Base-by-base conservation (phyloP, 352 stramenopile genomes). In the Thalassiosira delicatula region DNA sequence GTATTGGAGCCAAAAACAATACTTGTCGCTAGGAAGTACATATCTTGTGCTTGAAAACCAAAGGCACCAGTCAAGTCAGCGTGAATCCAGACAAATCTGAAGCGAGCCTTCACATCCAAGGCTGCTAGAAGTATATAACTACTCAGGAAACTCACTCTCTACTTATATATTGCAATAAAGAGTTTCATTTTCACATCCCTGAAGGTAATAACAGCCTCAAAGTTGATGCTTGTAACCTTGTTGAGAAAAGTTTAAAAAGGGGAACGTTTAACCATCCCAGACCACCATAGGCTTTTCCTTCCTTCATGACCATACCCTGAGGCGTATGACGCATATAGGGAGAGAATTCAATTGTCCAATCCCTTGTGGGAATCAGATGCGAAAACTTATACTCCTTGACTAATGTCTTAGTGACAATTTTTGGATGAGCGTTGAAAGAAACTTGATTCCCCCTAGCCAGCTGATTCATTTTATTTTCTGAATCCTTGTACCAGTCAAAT, bases 1-100 rank as follows among this genome's bases (percentile, higher is more conserved):
- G 32, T 42, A 25, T 35, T 70, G 0, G 25, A 66, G 2, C 73
- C 80, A 69, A 87, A 87, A 0, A 87, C 73, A 68, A 81, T 87
- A 8, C 40, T 51, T 0, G 51, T 87, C 9, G 69, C 19, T 0
- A 77, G 0, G 29, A 14, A 73, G 19, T 53, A 81, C 0, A 62
- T 12, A 1, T 49, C 27, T 8, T 14, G 25, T 0, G 37, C 37
- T 0, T 51, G 12, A 17, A 86, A 86, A 23, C 60, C 61, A 60
- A 86, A 83, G 0, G 72, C 60, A 27, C 79, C 73, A 46, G 60
- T 25, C 0, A 77, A 7, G 25, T 80, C 73, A 8, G 71, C 27
- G 25, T 70, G 23, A 0, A 86, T 69, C 14, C 33, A 12, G 0
- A 62, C 59, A 23, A 61, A 83, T 4, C 79, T 12, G 35, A 83